Base-by-base conservation (phyloP, 495 filamentous ascomycete species). In the Physcia stellaris region DNA sequence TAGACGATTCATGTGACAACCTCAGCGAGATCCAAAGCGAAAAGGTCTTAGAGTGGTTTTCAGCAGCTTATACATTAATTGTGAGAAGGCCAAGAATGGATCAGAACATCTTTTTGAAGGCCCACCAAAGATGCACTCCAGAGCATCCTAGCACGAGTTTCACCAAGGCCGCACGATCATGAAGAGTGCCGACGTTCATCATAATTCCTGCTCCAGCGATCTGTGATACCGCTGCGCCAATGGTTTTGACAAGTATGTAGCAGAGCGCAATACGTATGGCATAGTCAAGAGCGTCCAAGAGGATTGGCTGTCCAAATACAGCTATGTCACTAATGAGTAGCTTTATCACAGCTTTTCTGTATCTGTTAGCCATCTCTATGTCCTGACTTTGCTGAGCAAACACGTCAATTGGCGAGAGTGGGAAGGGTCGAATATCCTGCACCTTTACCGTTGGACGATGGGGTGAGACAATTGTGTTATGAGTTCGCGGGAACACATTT, bases 281-380 rank as follows among this genome's bases (percentile, higher is more conserved):
- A 15, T 38, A 49, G 3, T 40, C 15, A 10, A 38, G 35, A 1
- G 39, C 21, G 35, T 51, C 49, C 15, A 59, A 17, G 0, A 56
- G 13, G 29, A 46, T 46, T 0, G 38, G 29, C 17, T 29, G 28
- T 2, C 56, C 52, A 6, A 54, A 42, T 6, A 46, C 52, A 10
- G 57, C 15, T 17, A 33, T 26, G 11, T 57, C 41, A 28, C 45
- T 43, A 15, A 58, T 5, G 4, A 56, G 19, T 1, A 56, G 30
- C 32, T 48, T 49, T 6, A 48, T 23, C 0, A 47, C 39, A 5
- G 36, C 26, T 16, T 16, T 17, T 6, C 41, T 26, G 38, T 58
- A 60, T 21, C 45, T 34, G 24, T 31, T 29, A 4, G 29, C 16
- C 3, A 19, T 7, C 6, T 22, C 18, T 13, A 23, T 11, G 19